Evolutionary conservation across 176 grass and related monocot species (phyloP), one percentile per base, ranked within the genome.

Genomic region (Oryza rufipogon): DNA sequence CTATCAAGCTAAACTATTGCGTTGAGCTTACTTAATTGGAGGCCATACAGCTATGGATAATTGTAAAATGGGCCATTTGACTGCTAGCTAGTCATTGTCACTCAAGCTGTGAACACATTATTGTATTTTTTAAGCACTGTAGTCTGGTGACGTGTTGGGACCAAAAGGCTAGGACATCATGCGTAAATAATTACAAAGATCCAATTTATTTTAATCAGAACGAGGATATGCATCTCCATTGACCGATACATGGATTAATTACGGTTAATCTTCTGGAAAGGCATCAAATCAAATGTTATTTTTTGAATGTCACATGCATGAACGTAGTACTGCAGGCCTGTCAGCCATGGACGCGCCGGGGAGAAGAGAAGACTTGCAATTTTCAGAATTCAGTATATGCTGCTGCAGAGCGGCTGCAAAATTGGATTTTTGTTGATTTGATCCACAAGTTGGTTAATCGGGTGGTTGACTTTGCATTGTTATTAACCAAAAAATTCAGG

Each of bases 111-210:
- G 58, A 23, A 23, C 20, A 22, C 30, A 32, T 32, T 32, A 32
- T 1, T 32, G 71, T 81, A 70, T 71, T 36, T 47, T 49, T 20
- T 58, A 58, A 6, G 0, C 3, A 33, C 20, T 11, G 11, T 33
- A 71, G 68, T 9, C 10, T 36, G 45, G 45, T 23, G 78, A 15
- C 64, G 78, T 69, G 78, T 46, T 52, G 65, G 45, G 30, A 54
- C 44, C 46, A 3, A 80, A 23, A 13, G 2, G 44, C 2, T 32
- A 26, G 70, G 44, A 73, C 22, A 15, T n/a, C 42, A 28, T 16
- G 11, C 22, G 11, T 22, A 71, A 71, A 70, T 17, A 70, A 44
- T 11, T 5, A 1, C 19, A 71, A 10, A 4, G 4, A 22, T 63
- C 58, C 20, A 16, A 6, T 23, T 23, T 63, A 16, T 63, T 63